Percentiles rank a stretch among this genome's conserved stretches.
Conservation (phyloP, 495 filamentous ascomycete species). For the Eremomyces bilateralis region DNA sequence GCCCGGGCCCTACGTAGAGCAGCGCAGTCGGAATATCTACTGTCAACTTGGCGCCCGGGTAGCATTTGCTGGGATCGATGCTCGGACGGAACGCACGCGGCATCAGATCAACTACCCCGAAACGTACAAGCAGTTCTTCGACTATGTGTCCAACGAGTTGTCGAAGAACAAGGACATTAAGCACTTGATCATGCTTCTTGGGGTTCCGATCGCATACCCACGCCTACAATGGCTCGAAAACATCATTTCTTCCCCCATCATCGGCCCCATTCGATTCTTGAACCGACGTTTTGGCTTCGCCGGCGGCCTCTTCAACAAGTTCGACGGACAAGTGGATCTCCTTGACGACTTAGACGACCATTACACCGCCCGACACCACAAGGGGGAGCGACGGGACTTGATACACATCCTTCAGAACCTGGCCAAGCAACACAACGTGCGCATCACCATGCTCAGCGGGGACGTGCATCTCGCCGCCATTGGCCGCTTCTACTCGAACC, state of each 20-base stretch:
- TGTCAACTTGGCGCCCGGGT: conserved; percentile 66
- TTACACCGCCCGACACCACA: conserved; percentile 82
- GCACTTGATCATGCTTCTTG: conserved; percentile 69
- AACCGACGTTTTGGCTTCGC: conserved; percentile 81
- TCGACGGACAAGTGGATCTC: conserved; percentile 76
- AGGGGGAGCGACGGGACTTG: conserved; percentile 58
- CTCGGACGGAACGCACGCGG: conserved; percentile 75
- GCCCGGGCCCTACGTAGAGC: conserved; percentile 60
- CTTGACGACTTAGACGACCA: conserved; percentile 90
- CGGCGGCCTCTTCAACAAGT: conserved; percentile 74
- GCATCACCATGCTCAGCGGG: conserved; percentile 66
- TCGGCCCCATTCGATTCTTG: conserved; percentile 67
- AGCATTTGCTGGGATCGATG: conserved; percentile 73
- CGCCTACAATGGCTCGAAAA: conserved; percentile 85
- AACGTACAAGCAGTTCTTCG: conserved; percentile 69
- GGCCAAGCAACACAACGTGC: conserved; percentile 45
- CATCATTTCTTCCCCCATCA: conserved; percentile 61
- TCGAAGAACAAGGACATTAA: conserved; percentile 38
- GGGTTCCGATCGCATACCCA: conserved; percentile 88
- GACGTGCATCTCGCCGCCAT: conserved; percentile 59
- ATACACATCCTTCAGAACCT: conserved; percentile 54
- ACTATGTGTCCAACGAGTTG: conserved; percentile 43
- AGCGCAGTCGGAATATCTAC: conserved; percentile 61
- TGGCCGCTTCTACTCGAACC: conserved; percentile 53
- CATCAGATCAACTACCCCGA: conserved; percentile 81